These are phyloP conservation scores for Pyrenochaeta sp. DNA, from an alignment of 2,329 filamentous ascomycete species.

Conservation along the genomic window DNA sequence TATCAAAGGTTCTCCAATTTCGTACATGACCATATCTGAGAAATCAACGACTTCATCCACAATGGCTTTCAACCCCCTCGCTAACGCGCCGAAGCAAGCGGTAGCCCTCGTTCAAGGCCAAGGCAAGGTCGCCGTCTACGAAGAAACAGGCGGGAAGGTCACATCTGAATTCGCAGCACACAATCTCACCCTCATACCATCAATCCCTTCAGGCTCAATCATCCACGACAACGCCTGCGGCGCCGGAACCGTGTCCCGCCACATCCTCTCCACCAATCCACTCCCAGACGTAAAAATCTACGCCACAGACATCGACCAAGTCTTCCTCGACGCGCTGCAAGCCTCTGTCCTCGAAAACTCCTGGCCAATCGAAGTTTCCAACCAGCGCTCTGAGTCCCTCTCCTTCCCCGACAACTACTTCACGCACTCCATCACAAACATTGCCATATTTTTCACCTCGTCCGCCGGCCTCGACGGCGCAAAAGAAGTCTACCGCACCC, in stretches of 20 bases:
- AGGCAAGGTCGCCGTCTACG: constrained; percentile 39
- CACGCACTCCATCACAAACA: constrained; percentile 51
- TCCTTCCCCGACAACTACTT: constrained; percentile 44
- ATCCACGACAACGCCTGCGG: constrained; percentile 49
- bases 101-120: constrained; percentile 29
- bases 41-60: not conserved
- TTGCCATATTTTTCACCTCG: constrained; percentile 51
- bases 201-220: constrained; percentile 34
- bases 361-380: constrained; percentile 36
- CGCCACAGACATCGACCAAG: constrained; percentile 42
- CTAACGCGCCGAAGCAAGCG: constrained; percentile 33
- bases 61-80: constrained; percentile 22
- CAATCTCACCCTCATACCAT: constrained; percentile 36
- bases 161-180: constrained; percentile 36
- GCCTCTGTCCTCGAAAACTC: constrained; percentile 14
- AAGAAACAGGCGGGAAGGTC: constrained; percentile 38
- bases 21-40: not conserved
- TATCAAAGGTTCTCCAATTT: not conserved
- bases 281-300: constrained; percentile 30
- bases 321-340: constrained; percentile 34
- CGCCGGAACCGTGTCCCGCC: constrained; percentile 38
- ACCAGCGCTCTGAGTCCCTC: constrained; percentile 25
- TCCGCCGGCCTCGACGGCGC: constrained; percentile 43
- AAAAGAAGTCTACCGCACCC: constrained; percentile 50
- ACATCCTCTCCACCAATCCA: constrained; percentile 24